Conservation (phyloP, 2,329 filamentous ascomycete species). For the Aspergillus sclerotialis region DNA sequence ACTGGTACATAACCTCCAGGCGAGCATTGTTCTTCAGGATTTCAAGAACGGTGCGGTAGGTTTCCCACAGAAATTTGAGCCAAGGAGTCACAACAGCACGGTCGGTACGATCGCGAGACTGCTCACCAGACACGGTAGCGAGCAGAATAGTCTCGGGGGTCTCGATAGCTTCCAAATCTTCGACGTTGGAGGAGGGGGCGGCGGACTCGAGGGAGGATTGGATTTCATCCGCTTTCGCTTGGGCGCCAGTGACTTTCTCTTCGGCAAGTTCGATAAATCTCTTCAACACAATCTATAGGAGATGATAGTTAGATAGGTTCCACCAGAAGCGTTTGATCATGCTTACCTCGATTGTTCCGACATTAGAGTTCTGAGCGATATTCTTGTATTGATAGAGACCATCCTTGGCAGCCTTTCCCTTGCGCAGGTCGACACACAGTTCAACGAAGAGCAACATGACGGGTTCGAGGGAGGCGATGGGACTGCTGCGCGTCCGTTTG, state of each 20-base stretch:
- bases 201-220: slow-evolving; percentile 78
- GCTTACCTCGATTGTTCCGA: slow-evolving; percentile 86
- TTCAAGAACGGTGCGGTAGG: slow-evolving; percentile 94
- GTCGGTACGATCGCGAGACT: slow-evolving; percentile 94
- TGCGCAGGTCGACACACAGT: slow-evolving; percentile 92
- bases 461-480: slow-evolving; percentile 91
- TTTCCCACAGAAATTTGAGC: slow-evolving; percentile 99
- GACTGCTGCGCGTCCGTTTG: slow-evolving; percentile 94
- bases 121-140: slow-evolving; percentile 94
- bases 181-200: slow-evolving; percentile 66
- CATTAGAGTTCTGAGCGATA: slow-evolving; percentile 97
- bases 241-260: slow-evolving; percentile 90
- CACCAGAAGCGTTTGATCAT: no score
- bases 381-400: slow-evolving; percentile 99
- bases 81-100: slow-evolving; percentile 96
- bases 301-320: no score
- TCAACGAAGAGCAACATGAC: slow-evolving; percentile 98
- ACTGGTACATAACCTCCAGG: slow-evolving; percentile 96
- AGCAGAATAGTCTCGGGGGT: slow-evolving; percentile 97
- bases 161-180: slow-evolving; percentile 94
- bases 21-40: slow-evolving; percentile 99
- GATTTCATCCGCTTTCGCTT: slow-evolving; percentile 91
- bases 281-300: slow-evolving; percentile 72
- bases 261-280: slow-evolving; percentile 97
- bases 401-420: slow-evolving; percentile 97